phyloP scores from a whole-genome alignment of 2,329 filamentous ascomycete species.

The Penicillium italicum region DNA sequence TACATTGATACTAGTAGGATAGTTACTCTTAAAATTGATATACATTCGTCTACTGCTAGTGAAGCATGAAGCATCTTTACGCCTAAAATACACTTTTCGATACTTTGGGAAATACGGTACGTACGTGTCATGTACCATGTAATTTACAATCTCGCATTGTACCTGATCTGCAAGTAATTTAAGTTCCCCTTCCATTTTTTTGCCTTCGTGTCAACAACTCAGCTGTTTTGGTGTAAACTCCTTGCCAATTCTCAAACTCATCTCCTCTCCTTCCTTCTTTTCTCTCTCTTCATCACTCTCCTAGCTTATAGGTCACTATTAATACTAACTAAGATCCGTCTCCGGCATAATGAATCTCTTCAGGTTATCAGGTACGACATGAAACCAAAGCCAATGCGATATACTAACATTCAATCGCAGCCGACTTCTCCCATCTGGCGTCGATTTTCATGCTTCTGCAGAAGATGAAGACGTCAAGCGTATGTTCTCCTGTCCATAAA shows the following conservation, averaged over 20 bases:
- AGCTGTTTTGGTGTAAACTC: not conserved
- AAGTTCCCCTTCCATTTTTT: slow-evolving; percentile 21
- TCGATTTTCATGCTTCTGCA: slow-evolving; percentile 93
- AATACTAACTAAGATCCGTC: not conserved
- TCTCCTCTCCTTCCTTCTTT: not conserved
- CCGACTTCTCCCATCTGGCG: slow-evolving; percentile 89
- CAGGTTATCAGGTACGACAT: slow-evolving; percentile 57
- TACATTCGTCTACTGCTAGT: no score
- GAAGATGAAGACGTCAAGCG: slow-evolving; percentile 92
- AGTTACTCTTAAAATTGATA: no score
- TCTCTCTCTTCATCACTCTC: not conserved
- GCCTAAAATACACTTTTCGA: no score
- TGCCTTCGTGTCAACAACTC: slow-evolving; percentile 44
- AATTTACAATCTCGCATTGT: not conserved
- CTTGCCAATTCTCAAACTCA: not conserved
- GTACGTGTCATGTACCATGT: slow-evolving; percentile 13
- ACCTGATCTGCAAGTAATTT: slow-evolving; percentile 19
- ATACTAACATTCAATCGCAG: slow-evolving; percentile 46
- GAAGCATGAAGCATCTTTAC: no score
- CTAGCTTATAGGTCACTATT: not conserved
- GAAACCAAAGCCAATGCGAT: not conserved
- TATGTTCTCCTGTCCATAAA: slow-evolving; percentile 45
- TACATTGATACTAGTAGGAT: no score
- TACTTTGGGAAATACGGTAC: no score
- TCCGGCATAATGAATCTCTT: slow-evolving; percentile 64